Base-by-base conservation (phyloP, 2,329 filamentous ascomycete species). In the Tolypocladium tundrense region DNA sequence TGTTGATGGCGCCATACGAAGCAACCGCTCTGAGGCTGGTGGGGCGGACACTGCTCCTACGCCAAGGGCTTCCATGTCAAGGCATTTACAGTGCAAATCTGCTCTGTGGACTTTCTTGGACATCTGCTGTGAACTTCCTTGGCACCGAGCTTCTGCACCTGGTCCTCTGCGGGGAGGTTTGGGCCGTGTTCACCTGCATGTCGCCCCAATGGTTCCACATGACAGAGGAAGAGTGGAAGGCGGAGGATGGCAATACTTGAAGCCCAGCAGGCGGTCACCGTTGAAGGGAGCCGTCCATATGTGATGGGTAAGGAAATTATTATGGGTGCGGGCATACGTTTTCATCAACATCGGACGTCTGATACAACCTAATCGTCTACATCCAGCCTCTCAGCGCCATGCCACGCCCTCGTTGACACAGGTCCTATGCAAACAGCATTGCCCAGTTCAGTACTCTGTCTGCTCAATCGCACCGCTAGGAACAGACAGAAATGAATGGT, bases 1-100 rank as follows among this genome's bases (percentile, higher is more conserved):
- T 82, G 8, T 35, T 78, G 2, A 69, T 77, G 39, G 70, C 73
- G 16, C 79, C 80, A 1, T 67, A 77, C 39, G 81, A 84, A 54
- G 75, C 77, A 0, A 66, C 75, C 11, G 72, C 74, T 2, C 67
- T 81, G 24, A 71, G 80, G 3, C 63, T 74, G 3, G 62, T 82
- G 27, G 79, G 79, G 2, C 71, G 74, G 42, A 66, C 72, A 27
- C 78, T 75, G 60, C 72, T 73, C 11, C 59, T 65, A 9, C 71
- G 71, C 35, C 67, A 70, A 56, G 76, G 76, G 1, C 63, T 78
- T 41, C 64, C 74, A 3, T 65, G 68, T 8, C 60, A 64, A 9
- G 72, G 72, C 37, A 75, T 84, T n/a, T 72, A 72, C 51, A 65
- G 68, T 2, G 60, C 70, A 13, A 72, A 69, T 37, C 21, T 73